Conservation (phyloP, 1,284 basidiomycete species). For the Puccinia hordei region DNA sequence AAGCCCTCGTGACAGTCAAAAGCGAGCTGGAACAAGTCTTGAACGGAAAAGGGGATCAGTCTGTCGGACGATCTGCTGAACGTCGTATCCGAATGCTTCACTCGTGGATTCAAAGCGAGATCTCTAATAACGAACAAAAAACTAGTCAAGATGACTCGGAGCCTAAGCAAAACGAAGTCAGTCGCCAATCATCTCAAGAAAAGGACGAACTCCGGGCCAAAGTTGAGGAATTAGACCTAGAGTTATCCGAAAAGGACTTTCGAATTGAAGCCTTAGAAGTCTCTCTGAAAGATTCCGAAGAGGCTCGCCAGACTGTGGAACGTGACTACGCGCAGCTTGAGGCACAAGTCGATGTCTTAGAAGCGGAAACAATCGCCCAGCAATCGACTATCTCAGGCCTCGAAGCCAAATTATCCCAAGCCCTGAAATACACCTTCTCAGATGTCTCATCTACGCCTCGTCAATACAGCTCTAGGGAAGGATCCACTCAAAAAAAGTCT, state of each 20-base stretch:
- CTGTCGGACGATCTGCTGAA: conserved; percentile 18
- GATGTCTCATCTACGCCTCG: conserved; percentile 13
- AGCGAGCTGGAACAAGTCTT: conserved; percentile 20
- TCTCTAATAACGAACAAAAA: conserved; percentile 26
- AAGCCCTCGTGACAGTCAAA: conserved; percentile 26
- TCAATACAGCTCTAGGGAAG: background rate
- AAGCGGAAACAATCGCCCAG: conserved; percentile 45
- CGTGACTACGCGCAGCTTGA: conserved; percentile 60
- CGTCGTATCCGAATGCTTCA: conserved; percentile 33
- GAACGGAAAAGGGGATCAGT: conserved; percentile 24
- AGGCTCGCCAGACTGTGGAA: conserved; percentile 59
- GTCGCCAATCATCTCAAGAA: conserved; percentile 8
- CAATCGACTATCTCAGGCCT: conserved; percentile 39
- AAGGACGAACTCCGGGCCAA: conserved; percentile 21
- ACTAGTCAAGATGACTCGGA: conserved; percentile 29
- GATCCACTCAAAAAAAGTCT: conserved; percentile 67
- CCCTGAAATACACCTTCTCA: conserved; percentile 35
- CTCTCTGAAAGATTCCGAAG: conserved; percentile 42
- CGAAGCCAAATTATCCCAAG: conserved; percentile 58
- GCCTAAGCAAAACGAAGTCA: conserved; percentile 3
- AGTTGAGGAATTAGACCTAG: conserved; percentile 34
- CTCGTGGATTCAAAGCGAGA: conserved; percentile 17
- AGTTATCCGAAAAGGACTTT: conserved; percentile 54
- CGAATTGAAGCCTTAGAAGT: conserved; percentile 50
- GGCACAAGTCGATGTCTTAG: conserved; percentile 52